Conservation (phyloP, 164 flowering plant genomes). For the Nelumbo lutea region DNA sequence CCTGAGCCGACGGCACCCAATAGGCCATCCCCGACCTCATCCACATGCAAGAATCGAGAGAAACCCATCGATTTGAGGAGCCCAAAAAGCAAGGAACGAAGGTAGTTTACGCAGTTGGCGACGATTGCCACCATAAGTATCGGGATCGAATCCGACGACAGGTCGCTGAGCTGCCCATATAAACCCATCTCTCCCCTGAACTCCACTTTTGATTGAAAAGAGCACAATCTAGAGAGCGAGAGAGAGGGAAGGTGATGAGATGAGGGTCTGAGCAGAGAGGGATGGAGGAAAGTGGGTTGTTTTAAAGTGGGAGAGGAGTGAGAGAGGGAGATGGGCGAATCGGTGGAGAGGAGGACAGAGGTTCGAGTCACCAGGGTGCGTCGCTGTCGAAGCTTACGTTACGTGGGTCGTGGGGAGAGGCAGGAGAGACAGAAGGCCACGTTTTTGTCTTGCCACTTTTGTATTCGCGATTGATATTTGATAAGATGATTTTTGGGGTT, state of each 20-base stretch:
- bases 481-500: too few species aligned
- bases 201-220: too few species aligned
- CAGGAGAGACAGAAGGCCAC: too few species aligned
- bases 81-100: conserved; percentile 27
- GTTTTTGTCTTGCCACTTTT: too few species aligned
- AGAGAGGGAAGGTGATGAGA: background rate
- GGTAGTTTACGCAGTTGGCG: conserved; percentile 40
- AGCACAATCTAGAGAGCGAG: background rate
- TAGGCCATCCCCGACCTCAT: conserved; percentile 7
- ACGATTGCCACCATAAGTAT: conserved; percentile 40
- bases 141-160: conserved; percentile 64
- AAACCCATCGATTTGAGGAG: conserved; percentile 24
- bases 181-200: conserved; percentile 46
- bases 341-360: too few species aligned
- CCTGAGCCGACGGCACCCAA: conserved; percentile 33
- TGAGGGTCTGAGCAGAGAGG: background rate
- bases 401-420: too few species aligned
- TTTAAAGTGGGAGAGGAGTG: too few species aligned
- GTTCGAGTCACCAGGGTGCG: too few species aligned
- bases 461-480: too few species aligned
- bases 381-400: too few species aligned
- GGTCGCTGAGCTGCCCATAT: conserved; percentile 51
- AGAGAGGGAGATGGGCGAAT: too few species aligned
- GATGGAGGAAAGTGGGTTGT: too few species aligned
- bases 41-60: conserved; percentile 3